Evolutionary conservation across 1,284 basidiomycete species (phyloP), one percentile per base, ranked within the genome.

Genomic region (Malassezia pachydermatis): DNA sequence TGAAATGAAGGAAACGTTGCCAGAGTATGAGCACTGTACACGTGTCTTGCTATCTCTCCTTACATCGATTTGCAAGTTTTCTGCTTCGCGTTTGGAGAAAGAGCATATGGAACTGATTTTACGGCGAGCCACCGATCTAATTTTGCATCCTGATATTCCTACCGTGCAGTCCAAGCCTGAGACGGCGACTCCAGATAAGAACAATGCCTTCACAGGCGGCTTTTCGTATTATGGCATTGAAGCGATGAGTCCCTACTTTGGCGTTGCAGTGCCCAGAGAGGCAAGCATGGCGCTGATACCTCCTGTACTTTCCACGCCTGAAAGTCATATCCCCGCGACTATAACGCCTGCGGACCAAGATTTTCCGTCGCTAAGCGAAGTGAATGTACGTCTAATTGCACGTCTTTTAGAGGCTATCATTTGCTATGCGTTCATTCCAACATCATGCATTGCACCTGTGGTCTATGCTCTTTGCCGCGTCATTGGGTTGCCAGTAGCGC

Each of bases 221-320:
- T 70, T 63, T 54, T 64, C 65, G 23, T 67, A 65, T 52, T 70
- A 66, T 36, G 68, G 65, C 23, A 48, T 67, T 27, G 64, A 70
- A 34, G 51, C 48, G 29, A 57, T 58, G 37, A 60, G 51, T 32
- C 54, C 60, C 3, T 62, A 58, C 47, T 41, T 53, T 20, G 49
- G 53, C 29, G n/a, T n/a, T n/a, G n/a, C n/a, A n/a, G n/a, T n/a
- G n/a, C n/a, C n/a, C n/a, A n/a, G n/a, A n/a, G n/a, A n/a, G n/a
- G n/a, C n/a, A n/a, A n/a, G n/a, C n/a, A n/a, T n/a, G n/a, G n/a
- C n/a, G n/a, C n/a, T n/a, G n/a, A n/a, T n/a, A n/a, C n/a, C n/a
- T n/a, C n/a, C n/a, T n/a, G n/a, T n/a, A n/a, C n/a, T n/a, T n/a
- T n/a, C n/a, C n/a, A n/a, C n/a, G n/a, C n/a, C n/a, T n/a, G n/a